Conservation (phyloP, 2,329 filamentous ascomycete species). For the Cyanodermella asteris region DNA sequence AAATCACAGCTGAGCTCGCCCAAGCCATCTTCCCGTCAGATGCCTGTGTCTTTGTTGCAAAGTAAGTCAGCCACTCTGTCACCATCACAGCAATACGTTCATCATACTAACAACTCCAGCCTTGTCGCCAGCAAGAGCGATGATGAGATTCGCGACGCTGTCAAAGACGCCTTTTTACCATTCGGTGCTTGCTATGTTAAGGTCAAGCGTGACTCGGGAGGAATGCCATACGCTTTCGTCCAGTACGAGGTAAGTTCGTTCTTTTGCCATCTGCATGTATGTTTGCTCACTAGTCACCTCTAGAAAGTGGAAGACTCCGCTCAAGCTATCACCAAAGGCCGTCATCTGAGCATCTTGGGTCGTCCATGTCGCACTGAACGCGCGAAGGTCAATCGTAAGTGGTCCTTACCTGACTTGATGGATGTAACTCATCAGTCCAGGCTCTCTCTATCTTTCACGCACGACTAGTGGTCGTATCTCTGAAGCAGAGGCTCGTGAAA, state of each 20-base stretch:
- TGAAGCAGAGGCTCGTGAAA: slow-evolving; percentile 7
- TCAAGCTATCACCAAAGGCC: slow-evolving; percentile 25
- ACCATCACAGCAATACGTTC: slow-evolving; percentile 6
- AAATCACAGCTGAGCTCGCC: slow-evolving; percentile 16
- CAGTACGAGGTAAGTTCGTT: slow-evolving; percentile 38
- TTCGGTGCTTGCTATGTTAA: slow-evolving; percentile 40
- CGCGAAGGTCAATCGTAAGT: slow-evolving; percentile 36
- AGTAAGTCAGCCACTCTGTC: slow-evolving; percentile 26
- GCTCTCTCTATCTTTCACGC: slow-evolving; percentile 10
- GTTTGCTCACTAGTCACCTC: too few species aligned
- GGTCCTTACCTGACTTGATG: slow-evolving; percentile 17
- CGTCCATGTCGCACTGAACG: slow-evolving; percentile 38
- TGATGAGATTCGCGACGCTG: slow-evolving; percentile 27
- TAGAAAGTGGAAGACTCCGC: slow-evolving; percentile 29
- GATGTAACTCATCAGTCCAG: slow-evolving; percentile 3
- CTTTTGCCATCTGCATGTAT: too few species aligned
- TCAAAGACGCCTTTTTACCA: slow-evolving; percentile 29
- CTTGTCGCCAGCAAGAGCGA: slow-evolving; percentile 30
- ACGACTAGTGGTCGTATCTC: slow-evolving; percentile 7
- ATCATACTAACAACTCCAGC: slow-evolving; percentile 21
- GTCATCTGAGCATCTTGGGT: slow-evolving; percentile 28
- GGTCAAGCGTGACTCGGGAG: slow-evolving; percentile 32
- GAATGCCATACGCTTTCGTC: slow-evolving; percentile 43
- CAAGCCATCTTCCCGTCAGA: slow-evolving; percentile 31
- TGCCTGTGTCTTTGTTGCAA: slow-evolving; percentile 43